Percentiles rank a stretch among this genome's conserved stretches.
These are phyloP conservation scores for Suhomyces anneliseae DNA, from an alignment of 1,139 yeast species.

Conservation along the genomic window DNA sequence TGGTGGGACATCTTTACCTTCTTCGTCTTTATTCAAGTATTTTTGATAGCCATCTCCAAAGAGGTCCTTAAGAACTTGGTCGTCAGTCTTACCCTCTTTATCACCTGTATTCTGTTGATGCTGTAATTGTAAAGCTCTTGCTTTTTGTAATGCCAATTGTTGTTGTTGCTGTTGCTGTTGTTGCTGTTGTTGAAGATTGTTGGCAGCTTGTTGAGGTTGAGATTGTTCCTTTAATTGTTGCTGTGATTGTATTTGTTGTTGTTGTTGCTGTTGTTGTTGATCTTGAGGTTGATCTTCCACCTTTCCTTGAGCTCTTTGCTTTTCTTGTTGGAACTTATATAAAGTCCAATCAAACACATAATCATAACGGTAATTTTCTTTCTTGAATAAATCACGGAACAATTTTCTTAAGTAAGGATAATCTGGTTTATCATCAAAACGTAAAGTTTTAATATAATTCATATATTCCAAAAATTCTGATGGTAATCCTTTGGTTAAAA, in stretches of 20 bases:
- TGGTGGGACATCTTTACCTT: conserved; percentile 1
- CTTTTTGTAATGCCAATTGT: conserved; percentile 10
- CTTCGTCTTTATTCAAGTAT: conserved; percentile 3
- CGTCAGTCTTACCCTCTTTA: conserved; percentile 2
- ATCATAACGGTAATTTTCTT: conserved; percentile 90
- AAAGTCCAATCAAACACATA: conserved; percentile 97
- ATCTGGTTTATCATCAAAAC: conserved; percentile 97
- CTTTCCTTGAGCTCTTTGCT: conserved; percentile 55
- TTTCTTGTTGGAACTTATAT: conserved; percentile 69
- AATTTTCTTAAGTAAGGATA: conserved; percentile 85
- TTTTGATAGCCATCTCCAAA: conserved; percentile 7
- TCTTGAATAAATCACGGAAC: conserved; percentile 83
- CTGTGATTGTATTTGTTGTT: conserved; percentile 7
- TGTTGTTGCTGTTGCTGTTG: conserved; percentile 12
- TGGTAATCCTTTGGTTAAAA: conserved; percentile 89
- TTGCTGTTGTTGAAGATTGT: conserved; percentile 3
- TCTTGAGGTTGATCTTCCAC: conserved; percentile 23
- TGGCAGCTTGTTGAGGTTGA: conserved; percentile 1
- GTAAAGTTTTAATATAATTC: conserved; percentile 83
- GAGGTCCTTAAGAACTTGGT: neutral
- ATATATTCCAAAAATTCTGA: conserved; percentile 85
- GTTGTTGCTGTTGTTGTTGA: conserved; percentile 17
- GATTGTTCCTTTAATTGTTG: neutral
- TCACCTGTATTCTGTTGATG: conserved; percentile 7
- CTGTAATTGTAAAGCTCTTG: conserved; percentile 12